A percentile compares a stretch with the other conserved stretches of the same genome.
Conservation (phyloP, 805 yeast species). For the Kodamaea fukazawae region DNA sequence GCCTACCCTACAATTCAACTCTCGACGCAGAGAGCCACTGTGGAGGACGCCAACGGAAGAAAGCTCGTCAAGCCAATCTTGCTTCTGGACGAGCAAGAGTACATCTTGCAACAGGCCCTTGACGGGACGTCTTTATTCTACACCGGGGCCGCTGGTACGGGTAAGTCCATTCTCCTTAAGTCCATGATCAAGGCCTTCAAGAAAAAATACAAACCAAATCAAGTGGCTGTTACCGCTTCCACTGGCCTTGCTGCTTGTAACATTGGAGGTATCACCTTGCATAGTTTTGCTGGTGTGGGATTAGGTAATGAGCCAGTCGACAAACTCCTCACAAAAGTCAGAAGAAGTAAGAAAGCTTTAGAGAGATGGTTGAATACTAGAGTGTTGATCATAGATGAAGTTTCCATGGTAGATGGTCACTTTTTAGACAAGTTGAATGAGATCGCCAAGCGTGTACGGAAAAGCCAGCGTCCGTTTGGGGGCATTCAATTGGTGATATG, state of each 20-base stretch:
- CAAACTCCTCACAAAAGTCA: constrained; percentile 49
- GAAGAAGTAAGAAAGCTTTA: constrained; percentile 46
- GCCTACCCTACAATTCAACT: constrained; percentile 26
- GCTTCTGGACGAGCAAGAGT: constrained; percentile 56
- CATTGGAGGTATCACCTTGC: constrained; percentile 75
- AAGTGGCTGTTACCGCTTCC: constrained; percentile 77
- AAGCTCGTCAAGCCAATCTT: constrained; percentile 17
- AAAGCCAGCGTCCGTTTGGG: constrained; percentile 60
- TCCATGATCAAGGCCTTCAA: constrained; percentile 56
- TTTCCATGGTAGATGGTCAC: constrained; percentile 75
- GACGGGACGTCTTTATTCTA: constrained; percentile 73
- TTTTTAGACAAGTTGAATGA: constrained; percentile 61
- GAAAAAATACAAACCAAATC: constrained; percentile 42
- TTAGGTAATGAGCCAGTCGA: constrained; percentile 56
- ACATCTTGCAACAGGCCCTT: constrained; percentile 62
- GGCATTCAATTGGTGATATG: constrained; percentile 74
- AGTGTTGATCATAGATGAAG: constrained; percentile 72
- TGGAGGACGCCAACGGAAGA: constrained; percentile 4
- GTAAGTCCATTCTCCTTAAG: constrained; percentile 83
- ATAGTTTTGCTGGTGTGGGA: constrained; percentile 77
- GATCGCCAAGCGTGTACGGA: constrained; percentile 53
- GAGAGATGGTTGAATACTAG: constrained; percentile 54
- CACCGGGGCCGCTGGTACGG: constrained; percentile 99
- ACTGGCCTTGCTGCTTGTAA: constrained; percentile 84
- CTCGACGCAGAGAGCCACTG: constrained; percentile 23